Percentiles rank a stretch among this genome's conserved stretches.
These are phyloP conservation scores for Mytilinidion resinicola DNA, from an alignment of 495 filamentous ascomycete species.

Conservation along the genomic window DNA sequence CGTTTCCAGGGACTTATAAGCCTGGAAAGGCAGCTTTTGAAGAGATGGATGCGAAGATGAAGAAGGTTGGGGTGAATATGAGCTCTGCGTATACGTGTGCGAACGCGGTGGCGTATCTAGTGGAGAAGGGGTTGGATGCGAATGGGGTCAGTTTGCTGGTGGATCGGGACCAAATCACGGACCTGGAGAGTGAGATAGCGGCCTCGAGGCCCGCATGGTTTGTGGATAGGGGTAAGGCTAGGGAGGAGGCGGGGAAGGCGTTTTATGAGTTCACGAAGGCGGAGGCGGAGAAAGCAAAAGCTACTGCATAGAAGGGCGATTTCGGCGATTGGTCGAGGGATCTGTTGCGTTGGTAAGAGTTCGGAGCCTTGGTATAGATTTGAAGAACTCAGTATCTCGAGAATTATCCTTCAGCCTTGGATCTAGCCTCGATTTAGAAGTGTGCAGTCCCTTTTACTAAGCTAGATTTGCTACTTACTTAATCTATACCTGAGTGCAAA, in stretches of 20 bases:
- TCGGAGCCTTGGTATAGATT: too few species aligned
- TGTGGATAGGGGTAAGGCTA: background rate
- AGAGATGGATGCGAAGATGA: conserved; percentile 27
- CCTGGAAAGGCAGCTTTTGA: background rate
- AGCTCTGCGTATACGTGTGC: background rate
- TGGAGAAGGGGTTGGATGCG: background rate
- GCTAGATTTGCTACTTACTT: too few species aligned
- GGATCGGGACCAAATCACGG: background rate
- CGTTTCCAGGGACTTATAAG: background rate
- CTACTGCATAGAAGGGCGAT: too few species aligned
- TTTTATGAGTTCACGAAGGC: too few species aligned
- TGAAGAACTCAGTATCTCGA: too few species aligned
- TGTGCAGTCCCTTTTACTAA: too few species aligned
- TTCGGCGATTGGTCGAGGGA: too few species aligned
- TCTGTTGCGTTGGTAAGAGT: too few species aligned
- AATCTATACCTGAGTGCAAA: too few species aligned
- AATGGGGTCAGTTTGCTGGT: background rate
- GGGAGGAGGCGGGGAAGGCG: background rate
- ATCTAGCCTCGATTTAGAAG: too few species aligned
- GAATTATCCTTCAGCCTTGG: too few species aligned
- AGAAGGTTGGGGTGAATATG: background rate
- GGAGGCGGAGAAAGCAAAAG: too few species aligned
- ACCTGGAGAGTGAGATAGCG: background rate
- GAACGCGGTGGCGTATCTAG: background rate
- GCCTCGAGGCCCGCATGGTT: background rate